A percentile compares a stretch with the other conserved stretches of the same genome.
These are phyloP conservation scores for Brassica cretica DNA, from an alignment of 345 rosid genomes.

Conservation along the genomic window DNA sequence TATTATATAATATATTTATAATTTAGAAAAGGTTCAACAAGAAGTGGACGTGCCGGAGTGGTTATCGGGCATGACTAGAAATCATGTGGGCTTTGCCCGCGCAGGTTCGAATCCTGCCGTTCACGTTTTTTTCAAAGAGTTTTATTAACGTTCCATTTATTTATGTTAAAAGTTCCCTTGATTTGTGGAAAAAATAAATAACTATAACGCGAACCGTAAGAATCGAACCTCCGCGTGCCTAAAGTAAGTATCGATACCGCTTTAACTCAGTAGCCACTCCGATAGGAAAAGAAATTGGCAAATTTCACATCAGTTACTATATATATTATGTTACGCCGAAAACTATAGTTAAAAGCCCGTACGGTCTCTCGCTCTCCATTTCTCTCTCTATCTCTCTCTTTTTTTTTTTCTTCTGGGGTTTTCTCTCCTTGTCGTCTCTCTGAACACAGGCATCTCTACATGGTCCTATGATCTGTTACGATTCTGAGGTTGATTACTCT, in stretches of 20 bases:
- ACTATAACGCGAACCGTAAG: no score
- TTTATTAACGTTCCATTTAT: no score
- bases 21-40: not conserved
- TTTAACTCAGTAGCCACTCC: no score
- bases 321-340: no score
- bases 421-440: constrained; percentile 21
- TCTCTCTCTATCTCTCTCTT: no score
- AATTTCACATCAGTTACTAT: no score
- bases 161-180: no score
- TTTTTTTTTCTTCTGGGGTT: not conserved
- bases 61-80: constrained; percentile 78
- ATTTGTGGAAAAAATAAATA: no score
- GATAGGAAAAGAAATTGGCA: no score
- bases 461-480: not conserved
- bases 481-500: not conserved
- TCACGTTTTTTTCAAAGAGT: constrained; percentile 13
- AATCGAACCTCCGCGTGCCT: no score
- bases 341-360: not conserved
- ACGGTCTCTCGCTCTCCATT: constrained; percentile 3
- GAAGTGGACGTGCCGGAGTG: constrained; percentile 42
- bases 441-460: constrained; percentile 9
- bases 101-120: constrained; percentile 86
- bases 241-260: no score
- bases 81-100: constrained; percentile 44
- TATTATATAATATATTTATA: no score